phyloP scores from a whole-genome alignment of 306 rosid species.

The Castanea sativa region DNA sequence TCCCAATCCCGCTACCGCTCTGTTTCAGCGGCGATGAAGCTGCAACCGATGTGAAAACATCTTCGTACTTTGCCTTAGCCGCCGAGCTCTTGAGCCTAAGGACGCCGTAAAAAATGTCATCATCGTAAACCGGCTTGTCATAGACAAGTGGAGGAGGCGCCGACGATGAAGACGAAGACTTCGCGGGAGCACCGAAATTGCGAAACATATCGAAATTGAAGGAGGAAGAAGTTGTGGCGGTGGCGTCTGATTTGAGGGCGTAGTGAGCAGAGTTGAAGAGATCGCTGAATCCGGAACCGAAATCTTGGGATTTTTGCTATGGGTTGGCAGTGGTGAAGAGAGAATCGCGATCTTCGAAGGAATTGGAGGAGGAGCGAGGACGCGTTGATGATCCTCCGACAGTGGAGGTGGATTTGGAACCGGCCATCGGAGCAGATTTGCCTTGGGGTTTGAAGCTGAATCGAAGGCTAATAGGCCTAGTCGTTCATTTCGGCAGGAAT shows the following conservation, averaged over 20 bases:
- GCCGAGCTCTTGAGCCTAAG: slow-evolving; percentile 72
- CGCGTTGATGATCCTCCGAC: neutral
- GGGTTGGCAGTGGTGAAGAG: neutral
- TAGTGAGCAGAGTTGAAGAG: too few relatives aligned
- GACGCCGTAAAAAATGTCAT: slow-evolving; percentile 79
- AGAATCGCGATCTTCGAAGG: slow-evolving; percentile 52
- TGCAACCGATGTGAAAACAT: slow-evolving; percentile 52
- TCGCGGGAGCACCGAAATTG: too few relatives aligned
- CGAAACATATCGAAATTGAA: too few relatives aligned
- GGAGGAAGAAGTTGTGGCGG: too few relatives aligned
- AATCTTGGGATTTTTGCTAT: too few relatives aligned
- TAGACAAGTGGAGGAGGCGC: slow-evolving; percentile 37
- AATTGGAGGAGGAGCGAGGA: slow-evolving; percentile 14
- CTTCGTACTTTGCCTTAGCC: slow-evolving; percentile 43
- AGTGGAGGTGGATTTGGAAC: too few relatives aligned
- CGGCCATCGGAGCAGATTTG: too few relatives aligned
- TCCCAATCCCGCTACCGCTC: neutral
- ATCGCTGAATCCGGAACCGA: too few relatives aligned
- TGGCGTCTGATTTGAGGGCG: too few relatives aligned
- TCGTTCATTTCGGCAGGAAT: slow-evolving; percentile 56
- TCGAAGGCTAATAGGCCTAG: slow-evolving; percentile 72
- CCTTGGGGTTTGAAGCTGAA: slow-evolving; percentile 51
- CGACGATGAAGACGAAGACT: neutral
- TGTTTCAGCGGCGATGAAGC: slow-evolving; percentile 40
- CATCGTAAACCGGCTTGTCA: slow-evolving; percentile 80